phyloP scores from a whole-genome alignment of 805 yeast genomes.

The Saccharomycopsis capsularis region DNA sequence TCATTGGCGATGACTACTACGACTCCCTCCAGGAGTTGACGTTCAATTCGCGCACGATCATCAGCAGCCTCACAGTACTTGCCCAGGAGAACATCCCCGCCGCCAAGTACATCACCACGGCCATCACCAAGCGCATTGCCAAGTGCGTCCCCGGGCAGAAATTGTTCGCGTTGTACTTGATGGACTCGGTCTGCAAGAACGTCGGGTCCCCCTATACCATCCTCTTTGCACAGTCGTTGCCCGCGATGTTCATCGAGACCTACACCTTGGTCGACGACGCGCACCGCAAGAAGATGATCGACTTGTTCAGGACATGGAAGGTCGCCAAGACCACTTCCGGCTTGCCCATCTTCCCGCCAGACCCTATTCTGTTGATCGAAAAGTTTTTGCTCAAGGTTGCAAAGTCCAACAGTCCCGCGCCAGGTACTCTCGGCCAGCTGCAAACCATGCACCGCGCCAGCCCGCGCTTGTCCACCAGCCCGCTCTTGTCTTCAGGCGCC shows the following conservation, averaged over 20 bases:
- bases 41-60: slow-evolving; percentile 84
- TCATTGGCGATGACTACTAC: slow-evolving; percentile 51
- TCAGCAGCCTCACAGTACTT: slow-evolving; percentile 71
- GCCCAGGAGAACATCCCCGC: slow-evolving; percentile 78
- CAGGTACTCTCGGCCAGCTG: too few species aligned
- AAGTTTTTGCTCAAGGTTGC: slow-evolving; percentile 60
- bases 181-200: slow-evolving; percentile 88
- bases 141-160: slow-evolving; percentile 80
- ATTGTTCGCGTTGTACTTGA: slow-evolving; percentile 71
- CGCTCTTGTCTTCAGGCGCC: slow-evolving; percentile 13
- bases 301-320: slow-evolving; percentile 86
- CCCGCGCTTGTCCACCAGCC: neutral
- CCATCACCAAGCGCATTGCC: slow-evolving; percentile 66
- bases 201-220: slow-evolving; percentile 87
- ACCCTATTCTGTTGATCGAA: slow-evolving; percentile 66
- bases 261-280: slow-evolving; percentile 73
- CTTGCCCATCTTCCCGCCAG: slow-evolving; percentile 63
- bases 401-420: neutral
- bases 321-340: slow-evolving; percentile 54
- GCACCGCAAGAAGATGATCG: slow-evolving; percentile 66
- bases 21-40: slow-evolving; percentile 70
- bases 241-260: slow-evolving; percentile 63
- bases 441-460: too few species aligned
- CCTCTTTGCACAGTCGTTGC: slow-evolving; percentile 62
- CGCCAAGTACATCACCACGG: slow-evolving; percentile 71